These are phyloP conservation scores for Coemansia sp. DNA, from an alignment of 192 early-diverging fungal species.

Conservation along the genomic window DNA sequence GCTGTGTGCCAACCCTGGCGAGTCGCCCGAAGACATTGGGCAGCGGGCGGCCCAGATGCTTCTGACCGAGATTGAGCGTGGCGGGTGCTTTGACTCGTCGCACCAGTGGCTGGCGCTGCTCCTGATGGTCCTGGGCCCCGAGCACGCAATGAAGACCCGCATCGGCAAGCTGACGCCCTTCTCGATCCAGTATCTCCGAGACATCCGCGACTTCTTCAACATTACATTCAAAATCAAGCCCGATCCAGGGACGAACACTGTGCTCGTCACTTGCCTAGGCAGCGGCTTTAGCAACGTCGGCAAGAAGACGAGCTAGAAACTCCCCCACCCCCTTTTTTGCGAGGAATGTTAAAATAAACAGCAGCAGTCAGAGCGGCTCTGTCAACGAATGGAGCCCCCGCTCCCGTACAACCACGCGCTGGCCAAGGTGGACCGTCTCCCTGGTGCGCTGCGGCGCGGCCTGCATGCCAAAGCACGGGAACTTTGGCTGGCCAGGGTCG, in stretches of 20 bases:
- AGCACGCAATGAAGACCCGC: slow-evolving; percentile 89
- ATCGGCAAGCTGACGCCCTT: slow-evolving; percentile 81
- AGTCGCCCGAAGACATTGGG: slow-evolving; percentile 91
- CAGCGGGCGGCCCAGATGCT: slow-evolving; percentile 66
- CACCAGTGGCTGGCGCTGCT: slow-evolving; percentile 85
- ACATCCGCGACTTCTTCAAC: slow-evolving; percentile 84
- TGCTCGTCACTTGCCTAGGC: slow-evolving; percentile 83
- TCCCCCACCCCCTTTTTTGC: too few relatives aligned
- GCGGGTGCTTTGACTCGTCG: slow-evolving; percentile 84
- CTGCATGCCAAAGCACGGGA: slow-evolving; percentile 44
- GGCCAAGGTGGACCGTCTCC: slow-evolving; percentile 20
- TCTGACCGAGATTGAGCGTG: slow-evolving; percentile 78
- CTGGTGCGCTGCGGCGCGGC: slow-evolving; percentile 16
- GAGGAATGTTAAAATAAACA: slow-evolving; percentile 20
- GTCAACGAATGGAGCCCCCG: slow-evolving; percentile 29
- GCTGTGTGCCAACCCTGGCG: slow-evolving; percentile 66
- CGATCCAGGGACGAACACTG: slow-evolving; percentile 61
- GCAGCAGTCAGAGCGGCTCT: slow-evolving; percentile 24
- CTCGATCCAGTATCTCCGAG: slow-evolving; percentile 89
- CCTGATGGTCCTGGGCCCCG: slow-evolving; percentile 81
- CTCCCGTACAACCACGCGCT: slow-evolving; percentile 15
- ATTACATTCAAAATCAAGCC: slow-evolving; percentile 87
- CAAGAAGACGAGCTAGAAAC: slow-evolving; percentile 65
- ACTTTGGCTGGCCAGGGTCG: slow-evolving; percentile 26
- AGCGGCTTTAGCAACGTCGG: slow-evolving; percentile 84